A percentile compares a stretch with the other conserved stretches of the same genome.
Conservation (phyloP, 768 basidiomycete genomes). For the Lactifluus pinguis region DNA sequence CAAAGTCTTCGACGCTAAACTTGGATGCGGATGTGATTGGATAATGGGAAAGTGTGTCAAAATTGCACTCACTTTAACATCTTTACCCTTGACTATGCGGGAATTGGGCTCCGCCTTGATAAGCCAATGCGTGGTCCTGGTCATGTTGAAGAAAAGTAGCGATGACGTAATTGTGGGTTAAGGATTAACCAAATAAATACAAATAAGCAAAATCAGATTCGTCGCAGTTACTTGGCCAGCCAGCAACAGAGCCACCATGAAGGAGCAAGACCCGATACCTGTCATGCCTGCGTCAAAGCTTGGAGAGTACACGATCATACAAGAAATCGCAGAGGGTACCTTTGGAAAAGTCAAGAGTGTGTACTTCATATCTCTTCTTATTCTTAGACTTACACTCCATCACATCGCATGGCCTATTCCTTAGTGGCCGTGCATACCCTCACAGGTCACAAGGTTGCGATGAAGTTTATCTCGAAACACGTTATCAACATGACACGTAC, state of each 20-base stretch:
- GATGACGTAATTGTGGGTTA: slow-evolving; percentile 7
- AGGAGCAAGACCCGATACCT: slow-evolving; percentile 23
- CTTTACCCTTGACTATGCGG: slow-evolving; percentile 76
- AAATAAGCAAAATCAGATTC: slow-evolving; percentile 1
- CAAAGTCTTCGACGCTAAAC: slow-evolving; percentile 87
- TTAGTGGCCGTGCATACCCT: slow-evolving; percentile 89
- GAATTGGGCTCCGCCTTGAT: slow-evolving; percentile 85
- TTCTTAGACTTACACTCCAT: neutral
- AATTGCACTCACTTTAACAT: slow-evolving; percentile 57
- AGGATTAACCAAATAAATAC: slow-evolving; percentile 2
- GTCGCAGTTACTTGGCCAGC: neutral
- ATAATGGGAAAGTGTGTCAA: slow-evolving; percentile 9
- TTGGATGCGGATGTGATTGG: neutral
- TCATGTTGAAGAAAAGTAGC: neutral
- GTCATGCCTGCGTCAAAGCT: slow-evolving; percentile 59
- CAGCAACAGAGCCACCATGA: slow-evolving; percentile 14
- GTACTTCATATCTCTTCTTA: slow-evolving; percentile 27
- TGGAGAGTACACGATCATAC: slow-evolving; percentile 82
- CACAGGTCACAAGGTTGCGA: slow-evolving; percentile 91
- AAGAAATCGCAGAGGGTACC: slow-evolving; percentile 90
- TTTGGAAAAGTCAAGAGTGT: slow-evolving; percentile 99
- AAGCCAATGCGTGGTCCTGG: slow-evolving; percentile 43
- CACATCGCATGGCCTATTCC: slow-evolving; percentile 10
- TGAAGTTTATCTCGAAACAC: slow-evolving; percentile 95
- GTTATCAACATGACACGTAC: slow-evolving; percentile 89